Percentiles rank a stretch among this genome's conserved stretches.
Evolutionary conservation across 306 rosid genomes (phyloP).

Genomic region (Senna tora): DNA sequence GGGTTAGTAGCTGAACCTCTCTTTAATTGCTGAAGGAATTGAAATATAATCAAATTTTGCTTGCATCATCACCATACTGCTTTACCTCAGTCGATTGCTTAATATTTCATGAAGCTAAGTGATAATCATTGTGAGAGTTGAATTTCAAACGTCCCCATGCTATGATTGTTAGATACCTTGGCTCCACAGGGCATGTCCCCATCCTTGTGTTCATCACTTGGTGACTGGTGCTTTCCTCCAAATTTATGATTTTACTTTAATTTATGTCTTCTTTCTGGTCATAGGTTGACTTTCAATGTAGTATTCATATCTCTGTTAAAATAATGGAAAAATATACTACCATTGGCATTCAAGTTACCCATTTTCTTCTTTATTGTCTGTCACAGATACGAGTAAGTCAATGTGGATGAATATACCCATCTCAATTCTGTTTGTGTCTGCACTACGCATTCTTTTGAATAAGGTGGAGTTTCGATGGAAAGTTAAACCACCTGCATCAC

Average conservation of each 20-base stretch:
- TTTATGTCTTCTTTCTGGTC: slow-evolving; percentile 10
- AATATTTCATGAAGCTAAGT: neutral
- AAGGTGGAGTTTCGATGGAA: slow-evolving; percentile 83
- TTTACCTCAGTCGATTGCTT: neutral
- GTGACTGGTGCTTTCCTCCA: slow-evolving; percentile 2
- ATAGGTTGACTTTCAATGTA: slow-evolving; percentile 20
- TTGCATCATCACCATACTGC: slow-evolving; percentile 10
- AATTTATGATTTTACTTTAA: neutral
- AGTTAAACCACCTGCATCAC: slow-evolving; percentile 54
- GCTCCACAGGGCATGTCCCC: neutral
- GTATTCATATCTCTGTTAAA: neutral
- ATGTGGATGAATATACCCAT: slow-evolving; percentile 96
- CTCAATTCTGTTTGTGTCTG: slow-evolving; percentile 65
- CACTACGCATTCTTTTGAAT: slow-evolving; percentile 66
- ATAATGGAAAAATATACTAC: neutral
- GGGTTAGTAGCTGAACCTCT: slow-evolving; percentile 5
- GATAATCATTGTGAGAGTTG: neutral
- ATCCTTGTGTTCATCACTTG: neutral
- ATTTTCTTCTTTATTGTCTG: neutral
- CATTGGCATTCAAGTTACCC: neutral
- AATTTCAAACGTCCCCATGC: neutral
- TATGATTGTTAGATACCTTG: neutral
- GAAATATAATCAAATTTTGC: neutral
- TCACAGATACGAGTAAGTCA: slow-evolving; percentile 93
- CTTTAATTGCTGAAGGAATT: neutral